phyloP scores from a whole-genome alignment of 2,329 filamentous ascomycete species.

The Cryphonectria japonica region DNA sequence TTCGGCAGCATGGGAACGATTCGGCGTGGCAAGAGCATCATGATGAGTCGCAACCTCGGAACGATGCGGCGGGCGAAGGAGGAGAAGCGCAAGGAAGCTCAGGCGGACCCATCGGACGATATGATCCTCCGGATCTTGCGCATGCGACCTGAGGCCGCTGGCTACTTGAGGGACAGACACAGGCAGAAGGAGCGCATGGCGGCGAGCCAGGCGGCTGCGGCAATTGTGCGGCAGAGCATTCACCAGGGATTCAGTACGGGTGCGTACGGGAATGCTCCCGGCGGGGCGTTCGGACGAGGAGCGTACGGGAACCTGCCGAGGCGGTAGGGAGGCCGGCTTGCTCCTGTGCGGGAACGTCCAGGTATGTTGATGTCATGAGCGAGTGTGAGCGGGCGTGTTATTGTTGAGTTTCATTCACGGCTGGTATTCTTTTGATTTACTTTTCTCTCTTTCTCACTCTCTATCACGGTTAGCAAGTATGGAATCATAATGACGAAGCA shows the following conservation, averaged over 20 bases:
- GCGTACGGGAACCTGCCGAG: conserved; percentile 45
- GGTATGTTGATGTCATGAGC: conserved; percentile 5
- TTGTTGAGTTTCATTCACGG: neutral
- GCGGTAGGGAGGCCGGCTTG: conserved; percentile 42
- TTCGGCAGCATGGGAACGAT: conserved; percentile 73
- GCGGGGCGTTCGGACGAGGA: conserved; percentile 45
- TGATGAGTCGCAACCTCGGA: conserved; percentile 91
- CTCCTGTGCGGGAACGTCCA: conserved; percentile 9
- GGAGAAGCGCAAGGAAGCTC: conserved; percentile 91
- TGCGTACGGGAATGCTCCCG: conserved; percentile 45
- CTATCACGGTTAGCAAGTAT: conserved; percentile 4
- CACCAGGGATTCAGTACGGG: conserved; percentile 57
- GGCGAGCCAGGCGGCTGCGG: conserved; percentile 85
- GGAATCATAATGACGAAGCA: conserved; percentile 15
- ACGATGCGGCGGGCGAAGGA: conserved; percentile 97
- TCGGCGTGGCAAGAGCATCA: conserved; percentile 75
- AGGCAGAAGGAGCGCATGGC: conserved; percentile 93
- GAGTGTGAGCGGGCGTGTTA: neutral
- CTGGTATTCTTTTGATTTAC: neutral
- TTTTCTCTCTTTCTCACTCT: neutral
- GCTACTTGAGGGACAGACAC: conserved; percentile 87
- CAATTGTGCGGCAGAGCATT: conserved; percentile 93
- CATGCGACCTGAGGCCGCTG: conserved; percentile 88
- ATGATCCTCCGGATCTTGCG: conserved; percentile 95
- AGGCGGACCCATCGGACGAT: conserved; percentile 95